Conservation (phyloP, 495 filamentous ascomycete genomes). For the Annulohypoxylon stygium region DNA sequence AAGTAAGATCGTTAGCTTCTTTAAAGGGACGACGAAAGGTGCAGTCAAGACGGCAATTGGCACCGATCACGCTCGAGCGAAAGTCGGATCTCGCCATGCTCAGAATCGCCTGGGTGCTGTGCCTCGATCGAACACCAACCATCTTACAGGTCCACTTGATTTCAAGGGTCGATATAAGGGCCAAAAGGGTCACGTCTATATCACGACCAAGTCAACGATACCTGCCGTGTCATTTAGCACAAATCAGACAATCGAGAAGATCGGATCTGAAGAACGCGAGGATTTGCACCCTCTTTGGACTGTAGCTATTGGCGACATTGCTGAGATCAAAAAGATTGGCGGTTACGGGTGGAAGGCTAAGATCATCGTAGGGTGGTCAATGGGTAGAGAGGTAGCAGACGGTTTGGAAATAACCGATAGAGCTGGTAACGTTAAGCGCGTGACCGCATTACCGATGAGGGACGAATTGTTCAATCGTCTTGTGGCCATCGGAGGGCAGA, state of each 20-base stretch:
- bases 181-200: conserved; percentile 77
- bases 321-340: conserved; percentile 83
- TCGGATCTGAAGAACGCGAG: conserved; percentile 64
- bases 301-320: conserved; percentile 64
- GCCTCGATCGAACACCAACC: conserved; percentile 58
- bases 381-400: conserved; percentile 81
- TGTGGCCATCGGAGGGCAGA: conserved; percentile 84
- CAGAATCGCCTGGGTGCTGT: conserved; percentile 79
- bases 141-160: conserved; percentile 74
- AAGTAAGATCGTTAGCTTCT: conserved; percentile 71
- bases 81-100: conserved; percentile 73
- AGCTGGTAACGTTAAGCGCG: conserved; percentile 64
- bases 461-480: conserved; percentile 91
- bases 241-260: conserved; percentile 54
- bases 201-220: conserved; percentile 71
- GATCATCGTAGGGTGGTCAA: conserved; percentile 84
- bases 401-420: conserved; percentile 76
- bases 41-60: conserved; percentile 77
- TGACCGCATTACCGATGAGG: conserved; percentile 80
- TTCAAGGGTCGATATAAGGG: conserved; percentile 81
- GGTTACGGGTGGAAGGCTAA: conserved; percentile 92
- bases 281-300: conserved; percentile 69
- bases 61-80: conserved; percentile 75
- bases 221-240: conserved; percentile 71
- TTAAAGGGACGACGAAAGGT: conserved; percentile 77